Evolutionary conservation across 2,329 filamentous ascomycete species (phyloP).

Genomic region (Nectriaceae sp.): DNA sequence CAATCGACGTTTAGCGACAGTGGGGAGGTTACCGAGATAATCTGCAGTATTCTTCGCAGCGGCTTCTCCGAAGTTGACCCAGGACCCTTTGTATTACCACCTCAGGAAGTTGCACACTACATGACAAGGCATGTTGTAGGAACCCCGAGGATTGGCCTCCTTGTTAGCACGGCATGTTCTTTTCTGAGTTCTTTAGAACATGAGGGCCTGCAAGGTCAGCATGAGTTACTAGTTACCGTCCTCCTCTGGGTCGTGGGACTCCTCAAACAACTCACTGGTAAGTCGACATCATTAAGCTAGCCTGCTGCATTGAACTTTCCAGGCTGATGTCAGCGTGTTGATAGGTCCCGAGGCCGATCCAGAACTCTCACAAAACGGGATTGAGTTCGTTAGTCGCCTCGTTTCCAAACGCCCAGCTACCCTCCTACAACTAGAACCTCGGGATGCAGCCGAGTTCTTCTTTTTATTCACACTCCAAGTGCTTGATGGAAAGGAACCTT

Average conservation of each 20-base stretch:
- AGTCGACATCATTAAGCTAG: constrained; percentile 16
- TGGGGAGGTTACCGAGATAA: constrained; percentile 70
- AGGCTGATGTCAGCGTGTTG: constrained; percentile 25
- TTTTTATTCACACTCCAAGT: constrained; percentile 73
- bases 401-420: constrained; percentile 62
- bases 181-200: constrained; percentile 64
- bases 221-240: constrained; percentile 51
- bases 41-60: constrained; percentile 70
- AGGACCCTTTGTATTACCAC: constrained; percentile 76
- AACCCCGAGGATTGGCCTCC: constrained; percentile 67
- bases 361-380: constrained; percentile 71
- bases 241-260: constrained; percentile 65
- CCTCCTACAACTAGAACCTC: constrained; percentile 59
- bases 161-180: constrained; percentile 72
- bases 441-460: constrained; percentile 62
- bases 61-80: constrained; percentile 75
- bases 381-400: constrained; percentile 70
- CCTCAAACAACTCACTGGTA: constrained; percentile 63
- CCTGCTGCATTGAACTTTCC: background rate
- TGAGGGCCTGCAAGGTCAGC: constrained; percentile 44
- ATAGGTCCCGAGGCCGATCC: constrained; percentile 69
- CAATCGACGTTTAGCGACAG: constrained; percentile 56
- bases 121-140: constrained; percentile 59
- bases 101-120: constrained; percentile 66
- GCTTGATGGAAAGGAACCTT: constrained; percentile 68